Evolutionary conservation across 1,139 yeast genomes (phyloP), one percentile per base, ranked within the genome.

Genomic region (Tardiomyces depauwii): DNA sequence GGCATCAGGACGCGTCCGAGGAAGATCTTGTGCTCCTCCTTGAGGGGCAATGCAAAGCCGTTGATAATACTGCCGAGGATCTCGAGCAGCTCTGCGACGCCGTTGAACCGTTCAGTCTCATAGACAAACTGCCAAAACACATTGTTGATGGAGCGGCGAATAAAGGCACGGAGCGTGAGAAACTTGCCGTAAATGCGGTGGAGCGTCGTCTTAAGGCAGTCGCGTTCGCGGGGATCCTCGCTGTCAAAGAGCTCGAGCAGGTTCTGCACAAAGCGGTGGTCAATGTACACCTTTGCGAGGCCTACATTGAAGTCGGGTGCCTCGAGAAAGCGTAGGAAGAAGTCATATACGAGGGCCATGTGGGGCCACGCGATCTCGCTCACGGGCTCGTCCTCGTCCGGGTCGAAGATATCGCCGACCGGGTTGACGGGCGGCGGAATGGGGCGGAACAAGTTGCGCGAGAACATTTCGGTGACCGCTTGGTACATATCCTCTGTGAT

Each of bases 401-500:
- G 98, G 59, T 93, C 98, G 64, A 77, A 93, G 27, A 91, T 76
- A 52, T 93, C 98, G 38, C 98, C 98, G 40, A 89, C 77, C 2
- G 97, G 97, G 63, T 93, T 91, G 41, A 89, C 95, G 1, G 97
- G 97, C 0, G 99, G 98, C 2, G 98, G 97, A 42, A 91, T 87
- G 30, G 97, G 96, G 60, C 99, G 78, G 65, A 91, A 88, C 47
- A 91, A 72, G 66, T 91, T 91, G 52, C 76, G 77, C 58, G 81
- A 82, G 66, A 89, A 93, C 97, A 91, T 91, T 32, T 76, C 76
- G 41, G 89, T 89, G 47, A 91, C 95, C 58, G 82, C 87, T 45
- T 76, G 76, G 64, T 91, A 91, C 83, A 91, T 86, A 55, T 83
- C 91, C 53, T 88, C 96, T 18, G 96, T 84, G 63, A 84, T 86